A percentile compares a stretch with the other conserved stretches of the same genome.
These are phyloP conservation scores for Tephrocybe sp. DNA, from an alignment of 768 basidiomycete species.

Conservation along the genomic window DNA sequence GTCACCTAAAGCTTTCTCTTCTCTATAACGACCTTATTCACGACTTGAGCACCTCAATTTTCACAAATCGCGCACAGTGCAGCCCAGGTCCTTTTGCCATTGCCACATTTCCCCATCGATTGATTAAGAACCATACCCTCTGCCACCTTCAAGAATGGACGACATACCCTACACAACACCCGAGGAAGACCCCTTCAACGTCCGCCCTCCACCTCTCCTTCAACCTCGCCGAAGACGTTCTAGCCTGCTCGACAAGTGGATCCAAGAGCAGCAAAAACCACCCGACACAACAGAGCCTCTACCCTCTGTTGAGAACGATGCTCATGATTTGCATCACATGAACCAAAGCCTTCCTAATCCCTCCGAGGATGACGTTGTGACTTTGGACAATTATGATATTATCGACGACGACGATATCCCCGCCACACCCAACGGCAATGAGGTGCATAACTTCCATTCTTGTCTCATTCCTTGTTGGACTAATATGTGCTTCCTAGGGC, in stretches of 20 bases:
- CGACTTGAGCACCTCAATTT: neutral
- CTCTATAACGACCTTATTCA: conserved; percentile 5
- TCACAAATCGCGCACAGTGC: no score
- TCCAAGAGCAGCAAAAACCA: conserved; percentile 42
- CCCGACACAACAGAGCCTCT: conserved; percentile 11
- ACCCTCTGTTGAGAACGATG: conserved; percentile 28
- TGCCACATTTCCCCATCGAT: conserved; percentile 3
- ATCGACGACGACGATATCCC: conserved; percentile 52
- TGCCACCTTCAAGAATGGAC: conserved; percentile 23
- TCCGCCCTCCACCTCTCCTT: conserved; percentile 30
- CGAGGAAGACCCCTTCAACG: conserved; percentile 51
- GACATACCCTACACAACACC: conserved; percentile 47
- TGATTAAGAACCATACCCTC: neutral
- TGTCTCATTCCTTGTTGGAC: neutral
- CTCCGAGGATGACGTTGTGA: conserved; percentile 27
- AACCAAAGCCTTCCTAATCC: conserved; percentile 20
- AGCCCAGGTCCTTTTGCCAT: conserved; percentile 4
- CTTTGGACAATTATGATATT: conserved; percentile 45
- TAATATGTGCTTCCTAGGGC: conserved; percentile 20
- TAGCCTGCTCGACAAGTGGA: conserved; percentile 55
- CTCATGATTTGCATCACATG: conserved; percentile 40
- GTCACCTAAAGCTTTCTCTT: conserved; percentile 13
- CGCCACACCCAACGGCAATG: conserved; percentile 17
- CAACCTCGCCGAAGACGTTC: conserved; percentile 39
- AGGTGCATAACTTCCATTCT: conserved; percentile 7